phyloP scores from a whole-genome alignment of 371 early-diverging fungal genomes.

The Mucor velutinosus region DNA sequence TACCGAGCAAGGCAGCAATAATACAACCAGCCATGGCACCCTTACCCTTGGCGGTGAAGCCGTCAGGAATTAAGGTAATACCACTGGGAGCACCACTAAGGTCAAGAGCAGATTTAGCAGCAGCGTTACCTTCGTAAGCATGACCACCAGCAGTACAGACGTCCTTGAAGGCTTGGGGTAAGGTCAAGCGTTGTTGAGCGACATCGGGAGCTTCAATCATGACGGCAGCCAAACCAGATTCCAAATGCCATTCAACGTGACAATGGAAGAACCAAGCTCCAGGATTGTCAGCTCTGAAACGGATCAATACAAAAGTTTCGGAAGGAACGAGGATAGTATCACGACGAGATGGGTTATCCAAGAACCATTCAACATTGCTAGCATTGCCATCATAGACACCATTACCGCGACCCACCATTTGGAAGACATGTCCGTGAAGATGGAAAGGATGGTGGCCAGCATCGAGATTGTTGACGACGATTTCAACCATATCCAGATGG shows the following conservation, averaged over 20 bases:
- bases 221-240: constrained; percentile 59
- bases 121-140: constrained; percentile 60
- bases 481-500: constrained; percentile 51
- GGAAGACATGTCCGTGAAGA: constrained; percentile 67
- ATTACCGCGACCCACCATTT: constrained; percentile 54
- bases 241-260: constrained; percentile 81
- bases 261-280: constrained; percentile 69
- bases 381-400: constrained; percentile 49
- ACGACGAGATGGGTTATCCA: constrained; percentile 64
- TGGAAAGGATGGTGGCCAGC: constrained; percentile 50
- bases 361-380: constrained; percentile 29
- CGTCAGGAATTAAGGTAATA: constrained; percentile 52
- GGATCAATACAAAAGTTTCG: constrained; percentile 50
- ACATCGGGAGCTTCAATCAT: constrained; percentile 75
- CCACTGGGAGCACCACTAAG: constrained; percentile 56
- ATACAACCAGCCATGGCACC: constrained; percentile 69
- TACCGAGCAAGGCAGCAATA: constrained; percentile 68
- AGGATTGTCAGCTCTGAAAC: constrained; percentile 67
- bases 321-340: constrained; percentile 58
- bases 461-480: constrained; percentile 67
- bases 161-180: constrained; percentile 49
- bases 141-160: constrained; percentile 58
- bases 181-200: constrained; percentile 37
- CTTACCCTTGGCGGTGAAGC: constrained; percentile 63
- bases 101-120: constrained; percentile 65